These are phyloP conservation scores for Aureobasidium sp. DNA, from an alignment of 2,329 filamentous ascomycete genomes.

Conservation along the genomic window DNA sequence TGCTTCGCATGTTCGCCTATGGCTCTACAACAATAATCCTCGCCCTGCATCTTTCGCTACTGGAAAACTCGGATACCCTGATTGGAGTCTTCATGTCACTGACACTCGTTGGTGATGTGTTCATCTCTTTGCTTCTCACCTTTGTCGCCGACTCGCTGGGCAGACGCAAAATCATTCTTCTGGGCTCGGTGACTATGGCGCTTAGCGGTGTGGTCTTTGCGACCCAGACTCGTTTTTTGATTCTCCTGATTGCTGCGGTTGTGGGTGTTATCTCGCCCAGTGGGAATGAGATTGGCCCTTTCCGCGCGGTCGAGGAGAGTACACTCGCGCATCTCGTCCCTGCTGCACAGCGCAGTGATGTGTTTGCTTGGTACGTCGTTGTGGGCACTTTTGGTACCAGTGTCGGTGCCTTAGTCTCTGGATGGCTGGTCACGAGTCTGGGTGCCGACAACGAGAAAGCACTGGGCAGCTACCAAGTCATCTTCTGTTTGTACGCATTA, in stretches of 20 bases:
- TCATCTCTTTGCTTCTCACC: slow-evolving; percentile 26
- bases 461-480: slow-evolving; percentile 32
- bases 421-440: slow-evolving; percentile 31
- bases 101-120: slow-evolving; percentile 28
- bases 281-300: slow-evolving; percentile 31
- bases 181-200: slow-evolving; percentile 26
- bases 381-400: slow-evolving; percentile 25
- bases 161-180: slow-evolving; percentile 23
- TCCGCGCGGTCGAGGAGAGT: slow-evolving; percentile 29
- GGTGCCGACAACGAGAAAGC: slow-evolving; percentile 30
- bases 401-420: slow-evolving; percentile 27
- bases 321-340: slow-evolving; percentile 28
- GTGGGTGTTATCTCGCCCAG: slow-evolving; percentile 29
- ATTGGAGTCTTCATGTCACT: slow-evolving; percentile 32
- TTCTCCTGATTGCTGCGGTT: slow-evolving; percentile 27
- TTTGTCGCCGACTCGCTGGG: slow-evolving; percentile 27
- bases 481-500: slow-evolving; percentile 39
- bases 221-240: slow-evolving; percentile 22
- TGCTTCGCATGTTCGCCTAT: slow-evolving; percentile 55
- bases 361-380: slow-evolving; percentile 29
- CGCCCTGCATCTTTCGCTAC: slow-evolving; percentile 25
- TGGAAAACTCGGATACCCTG: slow-evolving; percentile 24
- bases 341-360: slow-evolving; percentile 21
- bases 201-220: slow-evolving; percentile 26
- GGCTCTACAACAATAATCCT: slow-evolving; percentile 37